Conservation (phyloP, 2,329 filamentous ascomycete species). For the Fusarium oligoseptatum region DNA sequence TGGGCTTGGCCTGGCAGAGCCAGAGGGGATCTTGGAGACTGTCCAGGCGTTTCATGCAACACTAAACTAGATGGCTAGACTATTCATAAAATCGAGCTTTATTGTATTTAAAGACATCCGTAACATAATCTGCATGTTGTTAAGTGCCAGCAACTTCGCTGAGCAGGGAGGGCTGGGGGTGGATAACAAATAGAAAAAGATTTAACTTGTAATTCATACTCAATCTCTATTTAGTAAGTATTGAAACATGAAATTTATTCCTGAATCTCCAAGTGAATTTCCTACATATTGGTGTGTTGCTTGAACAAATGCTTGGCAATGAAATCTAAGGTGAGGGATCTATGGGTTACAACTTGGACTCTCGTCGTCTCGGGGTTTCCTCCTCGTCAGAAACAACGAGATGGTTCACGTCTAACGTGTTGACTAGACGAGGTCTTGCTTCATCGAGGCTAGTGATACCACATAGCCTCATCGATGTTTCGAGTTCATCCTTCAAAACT, state of each 20-base stretch:
- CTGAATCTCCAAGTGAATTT: neutral
- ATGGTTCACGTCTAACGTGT: conserved; percentile 45
- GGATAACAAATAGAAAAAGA: neutral
- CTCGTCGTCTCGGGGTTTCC: neutral
- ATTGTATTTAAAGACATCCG: neutral
- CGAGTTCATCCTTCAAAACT: conserved; percentile 46
- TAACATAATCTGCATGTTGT: neutral
- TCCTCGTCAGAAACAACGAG: conserved; percentile 28
- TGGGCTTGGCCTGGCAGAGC: conserved; percentile 60
- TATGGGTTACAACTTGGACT: neutral
- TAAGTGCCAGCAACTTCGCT: neutral
- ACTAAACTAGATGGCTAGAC: neutral
- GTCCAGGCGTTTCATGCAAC: neutral
- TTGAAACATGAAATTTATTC: neutral
- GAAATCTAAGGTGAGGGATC: neutral
- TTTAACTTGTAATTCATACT: neutral
- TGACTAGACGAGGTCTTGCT: conserved; percentile 37
- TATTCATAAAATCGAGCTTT: neutral
- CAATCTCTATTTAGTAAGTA: neutral
- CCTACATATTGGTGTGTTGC: neutral
- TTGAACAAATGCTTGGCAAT: neutral
- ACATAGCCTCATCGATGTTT: conserved; percentile 44
- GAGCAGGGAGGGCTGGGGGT: neutral
- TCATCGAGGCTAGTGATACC: conserved; percentile 41
- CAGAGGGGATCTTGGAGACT: conserved; percentile 1